Percentiles rank a stretch among this genome's conserved stretches.
Evolutionary conservation across 768 basidiomycete genomes (phyloP).

Genomic region (Cystofilobasidium macerans): DNA sequence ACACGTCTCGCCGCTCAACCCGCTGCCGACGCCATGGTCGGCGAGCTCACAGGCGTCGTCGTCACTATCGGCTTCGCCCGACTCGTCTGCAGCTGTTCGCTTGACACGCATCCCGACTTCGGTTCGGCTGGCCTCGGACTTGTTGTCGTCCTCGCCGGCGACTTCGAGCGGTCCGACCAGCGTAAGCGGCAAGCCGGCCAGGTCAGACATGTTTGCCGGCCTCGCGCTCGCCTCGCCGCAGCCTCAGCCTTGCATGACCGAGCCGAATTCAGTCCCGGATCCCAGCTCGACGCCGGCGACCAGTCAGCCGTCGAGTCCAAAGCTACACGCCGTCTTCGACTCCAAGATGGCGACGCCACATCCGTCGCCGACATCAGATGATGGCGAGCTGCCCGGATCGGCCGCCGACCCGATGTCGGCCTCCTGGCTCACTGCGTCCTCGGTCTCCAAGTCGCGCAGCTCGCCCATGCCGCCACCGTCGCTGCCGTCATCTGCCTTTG

Average conservation of each 20-base stretch:
- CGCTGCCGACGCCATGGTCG: slow-evolving; percentile 23
- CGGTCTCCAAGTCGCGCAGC: neutral
- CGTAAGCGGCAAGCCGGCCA: neutral
- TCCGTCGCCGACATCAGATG: slow-evolving; percentile 1
- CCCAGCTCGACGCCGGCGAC: neutral
- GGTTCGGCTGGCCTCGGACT: slow-evolving; percentile 41
- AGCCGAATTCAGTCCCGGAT: slow-evolving; percentile 4
- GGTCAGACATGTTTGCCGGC: slow-evolving; percentile 18
- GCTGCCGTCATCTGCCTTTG: neutral
- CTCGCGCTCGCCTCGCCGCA: neutral
- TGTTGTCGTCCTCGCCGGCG: slow-evolving; percentile 30
- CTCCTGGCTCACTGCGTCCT: slow-evolving; percentile 1
- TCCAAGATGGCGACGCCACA: slow-evolving; percentile 6
- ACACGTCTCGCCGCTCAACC: slow-evolving; percentile 25
- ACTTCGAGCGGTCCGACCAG: neutral
- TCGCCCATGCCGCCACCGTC: slow-evolving; percentile 1
- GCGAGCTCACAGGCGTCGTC: slow-evolving; percentile 5
- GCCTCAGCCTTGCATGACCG: neutral
- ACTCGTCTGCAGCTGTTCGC: slow-evolving; percentile 32
- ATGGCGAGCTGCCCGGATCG: neutral
- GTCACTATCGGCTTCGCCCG: slow-evolving; percentile 7
- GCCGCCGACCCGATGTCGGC: slow-evolving; percentile 11
- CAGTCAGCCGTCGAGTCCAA: neutral
- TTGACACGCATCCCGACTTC: slow-evolving; percentile 42
- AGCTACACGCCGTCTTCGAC: neutral